phyloP scores from a whole-genome alignment of 345 rosid genomes.

The Hevea brasiliensis region DNA sequence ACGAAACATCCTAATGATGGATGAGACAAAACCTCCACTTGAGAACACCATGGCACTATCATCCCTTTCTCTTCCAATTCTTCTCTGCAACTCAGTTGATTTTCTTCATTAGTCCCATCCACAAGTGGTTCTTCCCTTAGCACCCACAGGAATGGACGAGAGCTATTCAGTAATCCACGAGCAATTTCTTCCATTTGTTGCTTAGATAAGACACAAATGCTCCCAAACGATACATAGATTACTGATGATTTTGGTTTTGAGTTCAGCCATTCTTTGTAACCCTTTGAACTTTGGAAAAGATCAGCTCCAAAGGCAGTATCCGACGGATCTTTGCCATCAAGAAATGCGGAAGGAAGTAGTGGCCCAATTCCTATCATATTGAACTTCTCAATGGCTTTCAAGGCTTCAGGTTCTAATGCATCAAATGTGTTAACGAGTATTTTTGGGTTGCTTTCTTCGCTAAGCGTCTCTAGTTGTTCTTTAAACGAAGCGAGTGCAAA shows the following conservation, averaged over 20 bases:
- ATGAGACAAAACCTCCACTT: conserved; percentile 60
- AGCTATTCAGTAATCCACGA: conserved; percentile 29
- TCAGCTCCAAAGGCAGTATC: conserved; percentile 38
- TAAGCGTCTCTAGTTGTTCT: conserved; percentile 40
- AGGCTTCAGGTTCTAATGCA: conserved; percentile 53
- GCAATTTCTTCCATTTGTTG: conserved; percentile 52
- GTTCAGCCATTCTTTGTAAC: conserved; percentile 44
- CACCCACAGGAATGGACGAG: conserved; percentile 58
- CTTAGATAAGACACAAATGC: conserved; percentile 35
- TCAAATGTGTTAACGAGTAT: conserved; percentile 62
- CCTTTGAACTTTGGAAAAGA: conserved; percentile 32
- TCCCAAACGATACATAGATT: conserved; percentile 60
- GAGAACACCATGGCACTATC: conserved; percentile 71
- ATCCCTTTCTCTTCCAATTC: conserved; percentile 52
- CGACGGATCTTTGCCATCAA: conserved; percentile 22
- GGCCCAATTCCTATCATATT: conserved; percentile 52
- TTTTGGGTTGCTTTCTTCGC: conserved; percentile 40
- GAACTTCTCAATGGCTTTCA: conserved; percentile 30
- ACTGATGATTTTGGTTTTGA: conserved; percentile 38
- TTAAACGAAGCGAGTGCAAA: conserved; percentile 1
- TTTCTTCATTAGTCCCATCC: conserved; percentile 22
- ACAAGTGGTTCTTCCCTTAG: conserved; percentile 22
- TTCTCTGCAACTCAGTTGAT: conserved; percentile 30
- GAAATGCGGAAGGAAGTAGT: conserved; percentile 40
- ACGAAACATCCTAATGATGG: conserved; percentile 58